phyloP scores from a whole-genome alignment of 495 filamentous ascomycete genomes.

The Penicillium salamii region DNA sequence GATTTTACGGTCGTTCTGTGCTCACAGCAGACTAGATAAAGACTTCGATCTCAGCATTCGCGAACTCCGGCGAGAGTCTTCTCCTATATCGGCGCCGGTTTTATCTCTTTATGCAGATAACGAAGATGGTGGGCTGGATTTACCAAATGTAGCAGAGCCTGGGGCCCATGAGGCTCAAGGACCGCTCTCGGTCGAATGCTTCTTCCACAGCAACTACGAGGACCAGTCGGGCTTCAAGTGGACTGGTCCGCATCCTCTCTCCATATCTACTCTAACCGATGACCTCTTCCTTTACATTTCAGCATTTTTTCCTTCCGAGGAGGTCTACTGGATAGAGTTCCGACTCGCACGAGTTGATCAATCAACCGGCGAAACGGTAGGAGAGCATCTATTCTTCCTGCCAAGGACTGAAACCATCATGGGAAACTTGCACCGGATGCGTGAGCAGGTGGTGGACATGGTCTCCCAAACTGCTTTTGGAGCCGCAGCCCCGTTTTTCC shows the following conservation, averaged over 20 bases:
- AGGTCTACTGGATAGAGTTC: not conserved
- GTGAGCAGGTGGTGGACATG: not conserved
- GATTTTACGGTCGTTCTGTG: no score
- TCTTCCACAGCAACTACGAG: not conserved
- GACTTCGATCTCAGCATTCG: no score
- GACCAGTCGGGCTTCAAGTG: not conserved
- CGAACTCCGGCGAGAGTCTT: no score
- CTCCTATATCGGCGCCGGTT: no score
- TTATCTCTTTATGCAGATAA: no score
- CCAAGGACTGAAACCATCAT: not conserved
- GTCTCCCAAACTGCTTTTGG: not conserved
- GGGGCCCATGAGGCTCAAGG: not conserved
- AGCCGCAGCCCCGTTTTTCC: not conserved
- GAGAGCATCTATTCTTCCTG: not conserved
- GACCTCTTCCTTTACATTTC: not conserved
- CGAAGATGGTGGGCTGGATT: no score
- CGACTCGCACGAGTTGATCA: not conserved
- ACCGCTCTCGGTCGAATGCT: not conserved
- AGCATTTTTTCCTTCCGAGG: not conserved
- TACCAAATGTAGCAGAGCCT: not conserved
- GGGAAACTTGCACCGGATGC: no score
- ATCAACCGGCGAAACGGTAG: not conserved
- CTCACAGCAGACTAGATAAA: no score
- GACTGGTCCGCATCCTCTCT: not conserved
- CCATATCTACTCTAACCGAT: not conserved